A percentile compares a stretch with the other conserved stretches of the same genome.
Conservation (phyloP, 2,329 filamentous ascomycete genomes). For the Penicillium paneum region DNA sequence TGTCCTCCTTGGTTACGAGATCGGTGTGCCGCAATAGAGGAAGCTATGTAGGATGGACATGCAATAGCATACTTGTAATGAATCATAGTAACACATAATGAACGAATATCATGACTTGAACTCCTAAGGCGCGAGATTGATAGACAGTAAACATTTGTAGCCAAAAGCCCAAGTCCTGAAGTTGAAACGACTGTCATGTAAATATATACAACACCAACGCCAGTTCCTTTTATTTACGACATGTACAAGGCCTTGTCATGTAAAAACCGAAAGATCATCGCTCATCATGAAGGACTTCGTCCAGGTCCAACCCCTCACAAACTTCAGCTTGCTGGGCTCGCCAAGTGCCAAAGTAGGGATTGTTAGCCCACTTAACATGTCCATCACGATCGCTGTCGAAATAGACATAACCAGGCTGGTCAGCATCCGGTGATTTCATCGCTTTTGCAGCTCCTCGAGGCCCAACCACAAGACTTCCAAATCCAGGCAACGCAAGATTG, state of each 20-base stretch:
- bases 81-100: not conserved
- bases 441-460: slow-evolving; percentile 19
- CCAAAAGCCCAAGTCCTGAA: not conserved
- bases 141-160: too few relatives aligned
- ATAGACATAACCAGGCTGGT: slow-evolving; percentile 38
- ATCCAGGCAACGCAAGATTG: slow-evolving; percentile 32
- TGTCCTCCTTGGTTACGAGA: slow-evolving; percentile 91
- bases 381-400: slow-evolving; percentile 39
- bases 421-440: not conserved
- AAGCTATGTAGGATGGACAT: not conserved
- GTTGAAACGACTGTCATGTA: not conserved
- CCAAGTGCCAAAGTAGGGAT: slow-evolving; percentile 39
- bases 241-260: slow-evolving; percentile 4
- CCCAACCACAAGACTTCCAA: slow-evolving; percentile 32
- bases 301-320: slow-evolving; percentile 39
- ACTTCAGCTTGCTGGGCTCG: slow-evolving; percentile 35
- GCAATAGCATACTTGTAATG: not conserved
- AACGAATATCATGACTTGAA: slow-evolving; percentile 6
- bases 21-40: slow-evolving; percentile 49
- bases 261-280: slow-evolving; percentile 14
- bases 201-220: slow-evolving; percentile 10
- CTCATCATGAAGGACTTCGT: slow-evolving; percentile 18
- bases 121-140: not conserved
- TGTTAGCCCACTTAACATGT: slow-evolving; percentile 31
- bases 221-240: not conserved